phyloP scores from a whole-genome alignment of 108 stramenopile species.

The Mayamaea pseudoterrestris region DNA sequence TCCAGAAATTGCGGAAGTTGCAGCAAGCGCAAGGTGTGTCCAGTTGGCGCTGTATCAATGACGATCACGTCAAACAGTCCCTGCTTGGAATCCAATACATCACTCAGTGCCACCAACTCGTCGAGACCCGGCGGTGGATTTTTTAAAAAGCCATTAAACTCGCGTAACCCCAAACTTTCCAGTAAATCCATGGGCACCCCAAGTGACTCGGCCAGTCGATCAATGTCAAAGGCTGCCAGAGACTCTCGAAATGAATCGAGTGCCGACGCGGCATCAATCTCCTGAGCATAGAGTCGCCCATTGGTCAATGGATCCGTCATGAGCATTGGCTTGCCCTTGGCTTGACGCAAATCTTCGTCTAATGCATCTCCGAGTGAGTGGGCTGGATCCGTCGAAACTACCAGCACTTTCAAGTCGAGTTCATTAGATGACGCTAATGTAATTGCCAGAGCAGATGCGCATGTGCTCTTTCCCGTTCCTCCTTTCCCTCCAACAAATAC shows the following conservation, averaged over 20 bases:
- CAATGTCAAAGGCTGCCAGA: conserved; percentile 59
- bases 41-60: conserved; percentile 99
- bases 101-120: conserved; percentile 82
- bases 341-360: conserved; percentile 46
- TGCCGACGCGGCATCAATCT: conserved; percentile 76
- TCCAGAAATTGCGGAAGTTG: conserved; percentile 78
- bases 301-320: conserved; percentile 61
- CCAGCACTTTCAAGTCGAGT: conserved; percentile 60
- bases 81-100: conserved; percentile 57
- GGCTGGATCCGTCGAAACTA: conserved; percentile 97
- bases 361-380: conserved; percentile 92
- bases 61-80: conserved; percentile 86
- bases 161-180: conserved; percentile 58
- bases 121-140: conserved; percentile 94
- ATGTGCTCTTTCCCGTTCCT: conserved; percentile 57
- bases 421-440: conserved; percentile 47
- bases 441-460: conserved; percentile 76
- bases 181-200: conserved; percentile 49
- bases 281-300: conserved; percentile 59
- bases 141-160: conserved; percentile 64
- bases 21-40: conserved; percentile 89
- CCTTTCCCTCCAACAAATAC: conserved; percentile 62
- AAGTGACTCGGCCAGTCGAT: conserved; percentile 37
- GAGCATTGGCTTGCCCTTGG: conserved; percentile 28
- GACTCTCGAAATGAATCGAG: conserved; percentile 52